Conservation (phyloP, 2,329 filamentous ascomycete genomes). For the Fusarium compactum region DNA sequence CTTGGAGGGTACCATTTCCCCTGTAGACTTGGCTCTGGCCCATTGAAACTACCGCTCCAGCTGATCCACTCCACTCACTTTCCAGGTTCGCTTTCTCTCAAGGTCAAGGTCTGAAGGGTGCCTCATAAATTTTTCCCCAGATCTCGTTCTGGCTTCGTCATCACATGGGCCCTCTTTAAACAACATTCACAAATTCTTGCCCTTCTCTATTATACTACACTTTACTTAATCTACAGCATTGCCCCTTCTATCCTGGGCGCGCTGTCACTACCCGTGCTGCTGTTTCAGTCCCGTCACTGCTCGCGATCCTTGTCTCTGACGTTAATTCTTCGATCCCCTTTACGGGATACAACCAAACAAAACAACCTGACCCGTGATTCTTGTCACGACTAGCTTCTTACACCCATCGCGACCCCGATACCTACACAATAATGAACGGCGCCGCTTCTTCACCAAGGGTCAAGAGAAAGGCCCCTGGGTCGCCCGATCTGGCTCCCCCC, state of each 20-base stretch:
- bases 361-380: slow-evolving; percentile 6
- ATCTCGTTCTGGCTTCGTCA: slow-evolving; percentile 38
- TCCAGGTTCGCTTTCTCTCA: not conserved
- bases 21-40: slow-evolving; percentile 22
- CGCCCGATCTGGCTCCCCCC: slow-evolving; percentile 53
- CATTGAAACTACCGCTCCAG: slow-evolving; percentile 26
- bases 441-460: slow-evolving; percentile 56
- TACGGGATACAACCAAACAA: slow-evolving; percentile 11
- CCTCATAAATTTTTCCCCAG: slow-evolving; percentile 47
- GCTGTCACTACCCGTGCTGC: slow-evolving; percentile 42
- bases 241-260: slow-evolving; percentile 42
- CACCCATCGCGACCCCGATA: slow-evolving; percentile 12
- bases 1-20: slow-evolving; percentile 39
- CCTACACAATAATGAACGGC: slow-evolving; percentile 58
- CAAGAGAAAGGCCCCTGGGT: slow-evolving; percentile 65
- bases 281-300: slow-evolving; percentile 28
- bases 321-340: slow-evolving; percentile 28
- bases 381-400: slow-evolving; percentile 17
- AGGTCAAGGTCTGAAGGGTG: slow-evolving; percentile 30
- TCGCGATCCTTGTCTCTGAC: slow-evolving; percentile 40
- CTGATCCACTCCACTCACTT: slow-evolving; percentile 30
- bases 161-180: slow-evolving; percentile 50
- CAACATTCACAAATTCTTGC: slow-evolving; percentile 2
- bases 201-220: not conserved
- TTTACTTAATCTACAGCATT: slow-evolving; percentile 24